A percentile compares a stretch with the other conserved stretches of the same genome.
phyloP scores from a whole-genome alignment of 2,329 filamentous ascomycete species.

The Chrysoporthe austroafricana region DNA sequence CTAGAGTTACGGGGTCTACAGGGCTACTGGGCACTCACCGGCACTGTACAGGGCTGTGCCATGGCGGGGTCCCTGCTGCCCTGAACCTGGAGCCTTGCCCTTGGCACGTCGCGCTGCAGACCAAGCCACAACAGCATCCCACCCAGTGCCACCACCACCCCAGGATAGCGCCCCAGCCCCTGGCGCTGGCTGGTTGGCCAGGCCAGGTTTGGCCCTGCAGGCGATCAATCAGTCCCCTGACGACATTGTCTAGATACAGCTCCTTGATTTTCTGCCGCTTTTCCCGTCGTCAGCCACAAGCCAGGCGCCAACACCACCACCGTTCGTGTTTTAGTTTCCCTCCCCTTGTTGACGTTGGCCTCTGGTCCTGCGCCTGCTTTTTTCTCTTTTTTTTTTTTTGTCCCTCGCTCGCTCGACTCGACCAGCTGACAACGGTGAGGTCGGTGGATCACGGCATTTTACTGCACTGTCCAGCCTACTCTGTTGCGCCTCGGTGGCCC shows the following conservation, averaged over 20 bases:
- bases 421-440: conserved; percentile 1
- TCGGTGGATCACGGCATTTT: background rate
- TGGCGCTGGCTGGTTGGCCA: background rate
- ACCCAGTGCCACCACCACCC: background rate
- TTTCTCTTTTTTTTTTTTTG: background rate
- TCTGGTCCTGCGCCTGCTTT: background rate
- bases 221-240: background rate
- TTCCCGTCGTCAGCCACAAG: conserved; percentile 1
- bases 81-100: background rate
- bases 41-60: too few relatives aligned
- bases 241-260: background rate
- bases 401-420: background rate
- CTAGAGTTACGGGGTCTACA: too few relatives aligned
- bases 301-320: background rate
- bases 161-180: background rate
- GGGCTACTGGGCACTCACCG: too few relatives aligned
- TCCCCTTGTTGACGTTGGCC: background rate
- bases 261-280: conserved; percentile 8
- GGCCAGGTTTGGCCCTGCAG: background rate
- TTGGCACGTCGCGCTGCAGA: background rate
- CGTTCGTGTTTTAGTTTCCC: background rate
- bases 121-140: background rate
- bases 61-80: background rate
- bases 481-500: background rate
- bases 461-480: background rate